Conservation (phyloP, 2,329 filamentous ascomycete genomes). For the Chaetomiaceae sp. region DNA sequence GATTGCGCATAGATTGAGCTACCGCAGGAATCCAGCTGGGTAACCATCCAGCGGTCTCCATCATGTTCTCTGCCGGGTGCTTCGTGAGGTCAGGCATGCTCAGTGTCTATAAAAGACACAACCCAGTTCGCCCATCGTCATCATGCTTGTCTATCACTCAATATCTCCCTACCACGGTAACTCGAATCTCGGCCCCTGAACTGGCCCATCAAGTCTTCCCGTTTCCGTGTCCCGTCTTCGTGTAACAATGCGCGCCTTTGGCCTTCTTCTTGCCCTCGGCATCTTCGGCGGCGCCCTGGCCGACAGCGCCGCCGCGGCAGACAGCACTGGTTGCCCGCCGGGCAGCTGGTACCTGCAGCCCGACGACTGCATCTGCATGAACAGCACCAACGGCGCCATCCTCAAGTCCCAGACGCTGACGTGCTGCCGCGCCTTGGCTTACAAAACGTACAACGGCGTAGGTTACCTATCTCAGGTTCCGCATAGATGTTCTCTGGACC, state of each 20-base stretch:
- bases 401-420: slow-evolving; percentile 16
- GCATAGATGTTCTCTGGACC: too few species aligned
- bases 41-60: background rate
- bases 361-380: slow-evolving; percentile 25
- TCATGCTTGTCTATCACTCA: too few species aligned
- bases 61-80: too few species aligned
- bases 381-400: slow-evolving; percentile 18
- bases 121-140: too few species aligned
- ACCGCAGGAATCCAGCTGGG: background rate
- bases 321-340: too few species aligned
- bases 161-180: too few species aligned
- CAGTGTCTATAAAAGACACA: too few species aligned
- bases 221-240: too few species aligned
- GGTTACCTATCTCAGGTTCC: background rate
- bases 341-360: slow-evolving; percentile 22
- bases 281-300: slow-evolving; percentile 12
- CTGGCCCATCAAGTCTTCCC: background rate
- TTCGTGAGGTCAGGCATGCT: background rate
- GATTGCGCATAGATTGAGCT: slow-evolving; percentile 8
- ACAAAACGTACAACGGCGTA: slow-evolving; percentile 20
- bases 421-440: slow-evolving; percentile 17
- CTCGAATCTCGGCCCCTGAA: too few species aligned
- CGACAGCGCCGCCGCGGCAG: too few species aligned
- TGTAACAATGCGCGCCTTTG: slow-evolving; percentile 11
- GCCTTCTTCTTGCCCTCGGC: slow-evolving; percentile 10